Evolutionary conservation across 805 yeast species (phyloP).

Genomic region (Lachancea lanzarotensis): DNA sequence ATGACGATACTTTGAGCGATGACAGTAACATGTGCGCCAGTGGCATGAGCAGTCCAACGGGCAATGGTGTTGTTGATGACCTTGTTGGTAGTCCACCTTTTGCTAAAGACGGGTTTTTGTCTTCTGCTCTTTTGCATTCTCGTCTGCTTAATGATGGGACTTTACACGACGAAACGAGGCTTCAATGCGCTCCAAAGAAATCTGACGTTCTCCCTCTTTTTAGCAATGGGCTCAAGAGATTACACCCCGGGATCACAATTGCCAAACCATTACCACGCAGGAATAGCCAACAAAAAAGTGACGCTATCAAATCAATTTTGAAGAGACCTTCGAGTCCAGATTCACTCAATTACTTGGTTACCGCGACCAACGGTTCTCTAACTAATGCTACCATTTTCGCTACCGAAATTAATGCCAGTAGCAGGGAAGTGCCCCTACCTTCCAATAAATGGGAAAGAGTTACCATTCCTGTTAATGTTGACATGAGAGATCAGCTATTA

Average conservation of each 20-base stretch:
- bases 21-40: constrained; percentile 3
- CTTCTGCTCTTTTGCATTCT: constrained; percentile 3
- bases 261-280: neutral
- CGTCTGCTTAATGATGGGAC: constrained; percentile 1
- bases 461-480: constrained; percentile 28
- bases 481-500: constrained; percentile 23
- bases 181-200: neutral
- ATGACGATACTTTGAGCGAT: constrained; percentile 8
- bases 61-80: neutral
- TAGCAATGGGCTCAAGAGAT: neutral
- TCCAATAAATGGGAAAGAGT: constrained; percentile 23
- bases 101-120: constrained; percentile 1
- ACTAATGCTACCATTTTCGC: constrained; percentile 31
- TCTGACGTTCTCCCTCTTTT: constrained; percentile 1
- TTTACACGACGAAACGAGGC: constrained; percentile 1
- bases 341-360: constrained; percentile 23
- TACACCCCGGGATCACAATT: neutral
- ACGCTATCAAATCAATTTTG: constrained; percentile 15
- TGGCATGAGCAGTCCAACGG: constrained; percentile 2
- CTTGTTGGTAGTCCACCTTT: neutral
- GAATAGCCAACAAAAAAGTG: neutral
- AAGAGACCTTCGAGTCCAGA: constrained; percentile 11
- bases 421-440: constrained; percentile 19
- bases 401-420: constrained; percentile 27
- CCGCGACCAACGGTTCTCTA: constrained; percentile 26